These are phyloP conservation scores for Pythium scleroteichum DNA, from an alignment of 352 stramenopile species.

Conservation along the genomic window DNA sequence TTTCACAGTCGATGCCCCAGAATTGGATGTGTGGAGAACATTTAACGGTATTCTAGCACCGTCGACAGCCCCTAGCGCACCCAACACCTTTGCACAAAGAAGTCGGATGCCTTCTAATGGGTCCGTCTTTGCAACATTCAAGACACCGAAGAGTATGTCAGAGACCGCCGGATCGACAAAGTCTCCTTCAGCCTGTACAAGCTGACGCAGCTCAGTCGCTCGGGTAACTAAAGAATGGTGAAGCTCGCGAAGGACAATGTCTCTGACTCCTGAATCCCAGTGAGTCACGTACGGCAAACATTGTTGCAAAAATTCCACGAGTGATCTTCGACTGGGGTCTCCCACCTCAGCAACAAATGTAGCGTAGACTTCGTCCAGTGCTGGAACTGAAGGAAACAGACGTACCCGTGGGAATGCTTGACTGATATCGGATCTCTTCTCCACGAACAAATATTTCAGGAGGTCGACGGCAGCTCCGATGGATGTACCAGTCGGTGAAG, in stretches of 20 bases:
- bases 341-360: constrained; percentile 59
- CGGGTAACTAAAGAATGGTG: constrained; percentile 65
- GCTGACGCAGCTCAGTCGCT: constrained; percentile 50
- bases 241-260: constrained; percentile 74
- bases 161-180: constrained; percentile 63
- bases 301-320: constrained; percentile 55
- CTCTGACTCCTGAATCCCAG: constrained; percentile 75
- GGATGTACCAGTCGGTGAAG: background rate
- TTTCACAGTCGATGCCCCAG: constrained; percentile 7
- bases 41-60: constrained; percentile 67
- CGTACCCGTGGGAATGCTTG: constrained; percentile 64
- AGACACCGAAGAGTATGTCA: constrained; percentile 61
- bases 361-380: constrained; percentile 67
- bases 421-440: constrained; percentile 59
- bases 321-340: constrained; percentile 34
- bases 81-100: constrained; percentile 71
- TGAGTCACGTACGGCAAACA: constrained; percentile 71
- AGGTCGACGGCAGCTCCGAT: constrained; percentile 11
- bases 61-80: constrained; percentile 81
- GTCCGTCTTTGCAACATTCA: constrained; percentile 69
- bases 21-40: constrained; percentile 53
- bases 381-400: constrained; percentile 64
- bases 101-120: constrained; percentile 66
- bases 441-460: constrained; percentile 72
- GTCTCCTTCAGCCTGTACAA: constrained; percentile 76